Evolutionary conservation across 2,329 filamentous ascomycete species (phyloP), one percentile per base, ranked within the genome.

Genomic region (Aspergillus brasiliensis): DNA sequence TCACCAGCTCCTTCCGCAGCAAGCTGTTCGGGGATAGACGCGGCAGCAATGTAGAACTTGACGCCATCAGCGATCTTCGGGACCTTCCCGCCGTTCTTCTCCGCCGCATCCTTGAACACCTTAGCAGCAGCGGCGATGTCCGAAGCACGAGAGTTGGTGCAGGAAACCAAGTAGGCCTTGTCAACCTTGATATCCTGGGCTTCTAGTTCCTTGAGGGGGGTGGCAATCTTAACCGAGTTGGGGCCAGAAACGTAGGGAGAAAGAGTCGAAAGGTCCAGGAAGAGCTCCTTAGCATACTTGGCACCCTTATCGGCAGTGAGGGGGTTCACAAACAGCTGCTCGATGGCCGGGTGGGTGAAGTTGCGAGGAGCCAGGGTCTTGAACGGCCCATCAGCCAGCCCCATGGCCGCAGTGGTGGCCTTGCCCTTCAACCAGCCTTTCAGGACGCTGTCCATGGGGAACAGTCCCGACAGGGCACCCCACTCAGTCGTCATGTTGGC

Each of bases 181-280:
- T 97, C 79, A 21, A 98, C 77, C 51, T 86, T 83, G 73, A 98
- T 96, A 64, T 90, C 79, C 71, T 94, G 82, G 0, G 84, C 72
- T 67, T 89, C 89, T 1, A 98, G 84, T 31, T 94, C 86, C 5
- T 81, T 78, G 0, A 98, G 76, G 0, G 94, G 91, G 0, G 88
- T 96, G 0, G 90, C 87, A 0, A 97, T 80, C 76, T 97, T 97
- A 70, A 97, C 92, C 0, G 90, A 93, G 78, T 97, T 97, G 0
- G 94, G 94, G 0, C 94, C 93, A 0, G 92, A 84, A 8, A 97
- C 88, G 58, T 90, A 93, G 0, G 93, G 93, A 0, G 91, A 89
- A 0, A 97, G 83, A 0, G 91, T 93, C 0, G 89, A 91, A 0
- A 97, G 84, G 73, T 97, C 86, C 6, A 97, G 80, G 73, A 90